Conservation (phyloP, 2,329 filamentous ascomycete species). For the Verticillium isaacii region DNA sequence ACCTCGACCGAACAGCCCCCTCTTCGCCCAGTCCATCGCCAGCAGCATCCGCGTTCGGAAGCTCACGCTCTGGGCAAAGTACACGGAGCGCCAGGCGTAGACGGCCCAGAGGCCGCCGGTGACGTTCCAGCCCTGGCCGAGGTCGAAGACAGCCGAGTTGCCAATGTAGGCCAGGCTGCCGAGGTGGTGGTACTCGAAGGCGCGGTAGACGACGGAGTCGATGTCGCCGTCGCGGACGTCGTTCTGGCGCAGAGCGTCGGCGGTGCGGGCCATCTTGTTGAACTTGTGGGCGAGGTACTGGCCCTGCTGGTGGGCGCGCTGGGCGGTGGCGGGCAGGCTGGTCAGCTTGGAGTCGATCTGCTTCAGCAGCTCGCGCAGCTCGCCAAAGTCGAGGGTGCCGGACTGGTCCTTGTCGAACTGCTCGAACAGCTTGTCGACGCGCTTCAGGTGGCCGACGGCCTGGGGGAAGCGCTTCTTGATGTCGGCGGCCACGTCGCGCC, state of each 20-base stretch:
- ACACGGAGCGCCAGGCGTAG: slow-evolving; percentile 93
- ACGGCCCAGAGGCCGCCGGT: slow-evolving; percentile 86
- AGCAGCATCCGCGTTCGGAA: slow-evolving; percentile 81
- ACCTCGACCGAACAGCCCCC: slow-evolving; percentile 94
- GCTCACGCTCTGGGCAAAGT: slow-evolving; percentile 97
- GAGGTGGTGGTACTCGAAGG: slow-evolving; percentile 90
- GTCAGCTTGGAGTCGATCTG: slow-evolving; percentile 96
- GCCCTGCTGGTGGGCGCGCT: slow-evolving; percentile 94
- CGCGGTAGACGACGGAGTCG: slow-evolving; percentile 87
- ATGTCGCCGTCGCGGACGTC: slow-evolving; percentile 83
- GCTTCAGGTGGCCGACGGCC: slow-evolving; percentile 77
- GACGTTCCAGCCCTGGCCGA: slow-evolving; percentile 70
- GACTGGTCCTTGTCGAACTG: slow-evolving; percentile 91
- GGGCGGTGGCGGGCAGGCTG: slow-evolving; percentile 88
- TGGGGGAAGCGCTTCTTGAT: slow-evolving; percentile 91
- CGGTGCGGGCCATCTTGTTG: slow-evolving; percentile 78
- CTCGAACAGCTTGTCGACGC: slow-evolving; percentile 85
- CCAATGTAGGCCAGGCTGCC: slow-evolving; percentile 93
- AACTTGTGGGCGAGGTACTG: slow-evolving; percentile 90
- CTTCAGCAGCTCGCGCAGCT: slow-evolving; percentile 79
- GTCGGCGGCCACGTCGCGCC: slow-evolving; percentile 76
- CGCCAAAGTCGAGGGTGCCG: slow-evolving; percentile 89
- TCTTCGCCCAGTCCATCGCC: slow-evolving; percentile 99
- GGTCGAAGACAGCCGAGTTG: slow-evolving; percentile 93
- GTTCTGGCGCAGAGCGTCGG: slow-evolving; percentile 72